Percentiles rank a stretch among this genome's conserved stretches.
Conservation (phyloP, 176 grass and related monocot species). For the Ensete ventricosum region DNA sequence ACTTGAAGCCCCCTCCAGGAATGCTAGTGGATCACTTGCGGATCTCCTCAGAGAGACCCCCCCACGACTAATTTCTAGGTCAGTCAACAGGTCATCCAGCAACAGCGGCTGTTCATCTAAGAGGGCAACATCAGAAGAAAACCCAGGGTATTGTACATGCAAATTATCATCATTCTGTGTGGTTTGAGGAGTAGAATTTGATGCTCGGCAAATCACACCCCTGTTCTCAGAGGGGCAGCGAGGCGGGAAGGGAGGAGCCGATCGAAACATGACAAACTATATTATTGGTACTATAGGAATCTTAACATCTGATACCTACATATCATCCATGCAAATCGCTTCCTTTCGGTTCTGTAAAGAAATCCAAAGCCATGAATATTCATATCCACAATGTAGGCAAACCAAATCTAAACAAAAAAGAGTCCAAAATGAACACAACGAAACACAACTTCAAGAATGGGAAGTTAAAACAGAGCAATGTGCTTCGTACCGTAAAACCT, state of each 20-base stretch:
- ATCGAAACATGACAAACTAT: conserved; percentile 50
- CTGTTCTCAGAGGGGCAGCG: conserved; percentile 45
- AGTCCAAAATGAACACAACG: too few species aligned
- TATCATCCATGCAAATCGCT: conserved; percentile 2
- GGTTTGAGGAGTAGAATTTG: conserved; percentile 27
- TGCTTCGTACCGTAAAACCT: too few species aligned
- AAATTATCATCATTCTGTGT: conserved; percentile 37
- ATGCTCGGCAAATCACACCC: conserved; percentile 22
- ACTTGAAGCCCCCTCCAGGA: conserved; percentile 45
- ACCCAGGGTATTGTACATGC: conserved; percentile 30
- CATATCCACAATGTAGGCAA: too few species aligned
- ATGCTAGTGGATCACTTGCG: conserved; percentile 72
- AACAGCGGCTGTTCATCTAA: conserved; percentile 53
- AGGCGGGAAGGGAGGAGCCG: conserved; percentile 69
- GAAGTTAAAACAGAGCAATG: too few species aligned
- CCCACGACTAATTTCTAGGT: conserved; percentile 30
- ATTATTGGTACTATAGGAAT: not conserved
- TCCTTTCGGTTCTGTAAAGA: not conserved
- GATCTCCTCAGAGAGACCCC: conserved; percentile 57
- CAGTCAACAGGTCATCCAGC: conserved; percentile 71
- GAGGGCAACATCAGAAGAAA: not conserved
- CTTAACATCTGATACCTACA: not conserved
- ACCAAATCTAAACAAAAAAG: too few species aligned
- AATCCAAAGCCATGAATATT: not conserved
- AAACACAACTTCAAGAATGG: too few species aligned